Percentiles rank a stretch among this genome's conserved stretches.
Conservation (phyloP, 1,139 yeast species). For the Hyphopichia fennica region DNA sequence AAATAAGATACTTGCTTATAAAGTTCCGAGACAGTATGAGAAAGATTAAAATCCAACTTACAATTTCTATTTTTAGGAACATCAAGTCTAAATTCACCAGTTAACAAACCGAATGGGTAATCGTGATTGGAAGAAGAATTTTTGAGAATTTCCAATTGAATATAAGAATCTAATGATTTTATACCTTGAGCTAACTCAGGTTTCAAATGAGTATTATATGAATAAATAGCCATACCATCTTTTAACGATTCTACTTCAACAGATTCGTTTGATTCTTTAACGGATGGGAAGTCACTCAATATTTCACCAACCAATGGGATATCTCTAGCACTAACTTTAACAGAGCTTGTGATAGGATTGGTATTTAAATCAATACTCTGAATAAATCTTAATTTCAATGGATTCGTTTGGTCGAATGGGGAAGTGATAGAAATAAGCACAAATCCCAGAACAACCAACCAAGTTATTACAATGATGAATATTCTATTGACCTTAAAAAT, state of each 20-base stretch:
- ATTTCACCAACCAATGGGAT: constrained; percentile 39
- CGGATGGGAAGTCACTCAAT: constrained; percentile 62
- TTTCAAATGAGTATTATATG: constrained; percentile 44
- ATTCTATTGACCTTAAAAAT: constrained; percentile 64
- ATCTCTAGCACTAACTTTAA: constrained; percentile 54
- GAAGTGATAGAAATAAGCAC: constrained; percentile 33
- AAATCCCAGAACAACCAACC: constrained; percentile 36
- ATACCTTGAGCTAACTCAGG: constrained; percentile 55
- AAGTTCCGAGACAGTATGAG: constrained; percentile 30
- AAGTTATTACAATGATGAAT: constrained; percentile 40
- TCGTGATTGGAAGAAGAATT: constrained; percentile 44
- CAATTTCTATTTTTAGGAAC: constrained; percentile 69
- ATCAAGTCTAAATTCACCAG: constrained; percentile 58
- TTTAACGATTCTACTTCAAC: constrained; percentile 34
- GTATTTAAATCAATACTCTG: constrained; percentile 53
- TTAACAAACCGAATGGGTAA: constrained; percentile 65
- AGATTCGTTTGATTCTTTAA: constrained; percentile 33
- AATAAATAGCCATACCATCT: constrained; percentile 55
- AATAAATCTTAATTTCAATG: constrained; percentile 68
- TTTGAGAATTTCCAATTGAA: constrained; percentile 49
- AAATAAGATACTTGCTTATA: constrained; percentile 14
- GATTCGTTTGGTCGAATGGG: constrained; percentile 61
- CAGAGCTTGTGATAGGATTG: constrained; percentile 30
- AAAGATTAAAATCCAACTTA: constrained; percentile 53
- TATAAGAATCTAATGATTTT: constrained; percentile 37